A percentile compares a stretch with the other conserved stretches of the same genome.
Conservation (phyloP, 2,329 filamentous ascomycete species). For the Bipolaris victoriae region DNA sequence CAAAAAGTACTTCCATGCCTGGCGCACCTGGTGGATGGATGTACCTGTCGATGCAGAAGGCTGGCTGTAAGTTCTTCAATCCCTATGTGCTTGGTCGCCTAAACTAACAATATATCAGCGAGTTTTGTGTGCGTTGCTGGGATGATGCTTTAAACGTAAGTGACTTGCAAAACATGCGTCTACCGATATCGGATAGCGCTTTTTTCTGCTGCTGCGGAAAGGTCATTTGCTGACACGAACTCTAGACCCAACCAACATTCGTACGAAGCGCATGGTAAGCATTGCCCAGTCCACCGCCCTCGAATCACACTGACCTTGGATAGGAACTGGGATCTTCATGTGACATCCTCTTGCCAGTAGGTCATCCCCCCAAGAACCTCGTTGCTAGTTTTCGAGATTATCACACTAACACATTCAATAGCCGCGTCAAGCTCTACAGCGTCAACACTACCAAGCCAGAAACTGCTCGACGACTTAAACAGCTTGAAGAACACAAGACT, state of each 20-base stretch:
- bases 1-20: conserved; percentile 67
- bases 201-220: neutral
- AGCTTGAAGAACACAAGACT: conserved; percentile 58
- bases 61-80: conserved; percentile 43
- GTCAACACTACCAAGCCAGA: conserved; percentile 60
- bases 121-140: conserved; percentile 54
- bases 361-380: neutral
- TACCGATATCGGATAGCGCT: neutral
- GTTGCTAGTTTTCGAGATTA: too few relatives aligned
- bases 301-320: conserved; percentile 21
- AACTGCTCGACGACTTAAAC: conserved; percentile 59
- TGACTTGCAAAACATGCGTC: neutral
- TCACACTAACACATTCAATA: neutral
- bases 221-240: conserved; percentile 13
- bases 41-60: conserved; percentile 62
- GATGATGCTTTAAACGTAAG: conserved; percentile 54
- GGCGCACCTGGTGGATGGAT: conserved; percentile 69
- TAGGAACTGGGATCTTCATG: conserved; percentile 72
- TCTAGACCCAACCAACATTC: conserved; percentile 52
- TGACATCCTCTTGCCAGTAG: conserved; percentile 65
- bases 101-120: conserved; percentile 23
- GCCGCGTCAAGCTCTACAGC: conserved; percentile 60
- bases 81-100: neutral
- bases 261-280: conserved; percentile 53
- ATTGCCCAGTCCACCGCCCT: neutral